phyloP scores from a whole-genome alignment of 331 rosid genomes.

The Telfairia occidentalis region DNA sequence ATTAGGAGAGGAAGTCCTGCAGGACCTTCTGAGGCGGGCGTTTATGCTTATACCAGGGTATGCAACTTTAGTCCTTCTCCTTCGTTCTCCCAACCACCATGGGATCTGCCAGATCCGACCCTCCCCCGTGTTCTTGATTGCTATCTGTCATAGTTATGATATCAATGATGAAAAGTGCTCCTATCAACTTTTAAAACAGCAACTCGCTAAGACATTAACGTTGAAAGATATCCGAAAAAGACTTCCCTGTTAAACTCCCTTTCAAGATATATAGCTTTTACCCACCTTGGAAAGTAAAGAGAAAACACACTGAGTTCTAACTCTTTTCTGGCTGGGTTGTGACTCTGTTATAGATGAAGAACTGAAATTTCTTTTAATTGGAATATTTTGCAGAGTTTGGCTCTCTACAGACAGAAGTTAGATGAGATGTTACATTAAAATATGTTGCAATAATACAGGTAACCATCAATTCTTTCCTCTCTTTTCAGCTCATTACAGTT shows the following conservation, averaged over 20 bases:
- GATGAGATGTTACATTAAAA: constrained; percentile 49
- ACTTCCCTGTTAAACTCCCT: not conserved
- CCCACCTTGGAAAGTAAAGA: not conserved
- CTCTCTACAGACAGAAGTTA: constrained; percentile 69
- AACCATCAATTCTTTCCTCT: constrained; percentile 4
- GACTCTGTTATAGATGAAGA: not conserved
- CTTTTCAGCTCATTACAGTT: not conserved
- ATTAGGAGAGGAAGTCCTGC: constrained; percentile 95
- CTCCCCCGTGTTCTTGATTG: not conserved
- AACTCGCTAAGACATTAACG: not conserved
- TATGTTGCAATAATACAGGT: constrained; percentile 12
- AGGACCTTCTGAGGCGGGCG: constrained; percentile 88
- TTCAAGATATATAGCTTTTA: not conserved
- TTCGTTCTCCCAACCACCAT: not conserved
- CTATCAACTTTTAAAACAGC: not conserved
- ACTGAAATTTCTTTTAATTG: not conserved
- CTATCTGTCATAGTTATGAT: not conserved
- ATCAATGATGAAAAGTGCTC: not conserved
- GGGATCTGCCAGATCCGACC: not conserved
- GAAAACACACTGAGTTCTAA: not conserved
- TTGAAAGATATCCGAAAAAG: not conserved
- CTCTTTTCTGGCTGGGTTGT: not conserved
- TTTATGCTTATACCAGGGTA: constrained; percentile 91
- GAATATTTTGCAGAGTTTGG: constrained; percentile 53
- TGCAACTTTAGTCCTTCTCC: constrained; percentile 5